These are phyloP conservation scores for Macadamia integrifolia DNA, from an alignment of 164 flowering plant species.

Conservation along the genomic window DNA sequence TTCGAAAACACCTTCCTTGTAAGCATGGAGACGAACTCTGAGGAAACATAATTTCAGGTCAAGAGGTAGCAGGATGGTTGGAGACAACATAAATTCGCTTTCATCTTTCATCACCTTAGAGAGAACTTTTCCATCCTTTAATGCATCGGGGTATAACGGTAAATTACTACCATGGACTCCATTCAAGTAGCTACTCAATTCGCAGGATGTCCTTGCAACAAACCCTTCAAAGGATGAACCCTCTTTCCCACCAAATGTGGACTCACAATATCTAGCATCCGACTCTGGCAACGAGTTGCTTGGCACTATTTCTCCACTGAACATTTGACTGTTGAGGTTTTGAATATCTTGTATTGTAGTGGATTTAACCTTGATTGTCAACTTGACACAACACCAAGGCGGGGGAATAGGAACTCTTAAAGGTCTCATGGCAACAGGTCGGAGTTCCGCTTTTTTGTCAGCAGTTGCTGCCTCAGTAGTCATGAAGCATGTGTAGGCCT, in stretches of 20 bases:
- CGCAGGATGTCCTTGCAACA: conserved; percentile 48
- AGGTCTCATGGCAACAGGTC: conserved; percentile 51
- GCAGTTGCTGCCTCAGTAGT: conserved; percentile 40
- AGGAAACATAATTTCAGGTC: conserved; percentile 44
- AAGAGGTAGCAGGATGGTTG: conserved; percentile 6
- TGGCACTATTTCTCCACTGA: conserved; percentile 5
- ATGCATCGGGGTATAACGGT: conserved; percentile 42
- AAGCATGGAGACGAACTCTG: conserved; percentile 66
- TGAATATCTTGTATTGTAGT: conserved; percentile 3
- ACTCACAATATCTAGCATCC: conserved; percentile 4
- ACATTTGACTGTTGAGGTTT: conserved; percentile 1
- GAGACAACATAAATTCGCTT: conserved; percentile 17
- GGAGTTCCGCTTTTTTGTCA: conserved; percentile 27
- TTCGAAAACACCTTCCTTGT: conserved; percentile 74
- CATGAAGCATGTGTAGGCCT: conserved; percentile 53
- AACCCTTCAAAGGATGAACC: conserved; percentile 31
- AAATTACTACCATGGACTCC: conserved; percentile 30
- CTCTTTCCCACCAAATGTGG: conserved; percentile 6
- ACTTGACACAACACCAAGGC: conserved; percentile 54
- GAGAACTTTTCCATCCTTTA: conserved; percentile 17
- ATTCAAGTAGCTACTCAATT: conserved; percentile 32
- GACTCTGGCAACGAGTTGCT: conserved; percentile 3
- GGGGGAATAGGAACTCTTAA: conserved; percentile 57
- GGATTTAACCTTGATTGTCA: conserved; percentile 18
- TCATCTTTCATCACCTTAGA: conserved; percentile 25